Base-by-base conservation (phyloP, 257 asterid species). In the Plectranthus barbatus region DNA sequence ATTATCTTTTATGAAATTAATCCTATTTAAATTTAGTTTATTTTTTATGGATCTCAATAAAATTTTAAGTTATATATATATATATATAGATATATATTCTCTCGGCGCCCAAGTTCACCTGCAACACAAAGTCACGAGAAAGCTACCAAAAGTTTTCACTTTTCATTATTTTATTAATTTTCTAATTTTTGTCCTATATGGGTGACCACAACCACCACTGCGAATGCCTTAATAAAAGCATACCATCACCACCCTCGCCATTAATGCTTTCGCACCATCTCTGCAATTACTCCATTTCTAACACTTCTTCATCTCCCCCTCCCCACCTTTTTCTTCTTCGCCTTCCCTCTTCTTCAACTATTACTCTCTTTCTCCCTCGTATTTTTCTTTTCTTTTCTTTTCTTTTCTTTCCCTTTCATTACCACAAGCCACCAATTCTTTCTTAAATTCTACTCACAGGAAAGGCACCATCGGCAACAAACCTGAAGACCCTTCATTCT, bases 201-300 rank as follows among this genome's bases (percentile, higher is more conserved):
- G n/a, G n/a, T n/a, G n/a, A n/a, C n/a, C n/a, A n/a, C n/a, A n/a
- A n/a, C n/a, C n/a, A n/a, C n/a, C n/a, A n/a, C n/a, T n/a, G n/a
- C n/a, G n/a, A n/a, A n/a, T n/a, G 54, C 72, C 33, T 64, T 84
- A 80, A 79, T 79, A 88, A 74, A 73, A 70, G 67, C n/a, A n/a
- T n/a, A n/a, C n/a, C 72, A 68, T 72, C 70, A 68, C 72, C 1
- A 13, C 13, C n/a, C 44, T 2, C n/a, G 63, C 88, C 90, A 84
- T 88, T 58, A 86, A 89, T 89, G 96, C 91, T 14, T 65, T 79
- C 76, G 55, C 92, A 86, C 79, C 96, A 76, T 81, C 86, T 81
- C n/a, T 77, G 87, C 88, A 86, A 48, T 86, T 52, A 89, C 93
- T 86, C 91, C 87, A 66, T 48, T 76, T 37, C 88, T 79, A 74